These are phyloP conservation scores for Leccinellum albellum DNA, from an alignment of 768 basidiomycete species.

Conservation along the genomic window DNA sequence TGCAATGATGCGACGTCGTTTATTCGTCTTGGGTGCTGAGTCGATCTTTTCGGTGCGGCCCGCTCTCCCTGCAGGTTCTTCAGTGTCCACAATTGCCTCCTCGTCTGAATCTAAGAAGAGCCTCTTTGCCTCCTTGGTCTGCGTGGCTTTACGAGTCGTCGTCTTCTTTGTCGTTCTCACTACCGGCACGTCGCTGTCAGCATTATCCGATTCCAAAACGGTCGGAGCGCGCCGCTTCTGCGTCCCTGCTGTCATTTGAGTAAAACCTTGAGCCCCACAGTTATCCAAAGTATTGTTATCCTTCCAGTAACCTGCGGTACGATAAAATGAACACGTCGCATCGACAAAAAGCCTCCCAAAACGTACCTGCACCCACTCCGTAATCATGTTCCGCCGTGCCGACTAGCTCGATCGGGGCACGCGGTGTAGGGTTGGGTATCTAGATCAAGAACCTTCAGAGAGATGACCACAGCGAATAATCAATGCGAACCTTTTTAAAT, in stretches of 20 bases:
- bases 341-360: not conserved
- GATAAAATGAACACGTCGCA: not conserved
- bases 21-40: slow-evolving; percentile 9
- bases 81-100: slow-evolving; percentile 22
- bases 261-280: slow-evolving; percentile 14
- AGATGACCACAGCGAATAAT: too few species aligned
- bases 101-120: slow-evolving; percentile 55
- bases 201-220: slow-evolving; percentile 42
- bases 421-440: slow-evolving; percentile 26
- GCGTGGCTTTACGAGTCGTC: slow-evolving; percentile 24
- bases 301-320: slow-evolving; percentile 55
- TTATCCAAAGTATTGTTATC: slow-evolving; percentile 23
- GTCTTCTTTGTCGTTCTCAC: slow-evolving; percentile 13
- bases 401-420: slow-evolving; percentile 49
- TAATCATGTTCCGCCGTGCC: slow-evolving; percentile 49
- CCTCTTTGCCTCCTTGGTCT: slow-evolving; percentile 33
- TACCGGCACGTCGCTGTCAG: too few species aligned
- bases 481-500: slow-evolving; percentile 72
- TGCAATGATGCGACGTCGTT: slow-evolving; percentile 37
- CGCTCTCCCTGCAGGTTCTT: not conserved
- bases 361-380: slow-evolving; percentile 49
- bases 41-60: slow-evolving; percentile 6
- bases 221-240: slow-evolving; percentile 28
- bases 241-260: slow-evolving; percentile 13
- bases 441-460: slow-evolving; percentile 4